These are phyloP conservation scores for Podochytrium sp. DNA, from an alignment of 192 early-diverging fungal species.

Conservation along the genomic window DNA sequence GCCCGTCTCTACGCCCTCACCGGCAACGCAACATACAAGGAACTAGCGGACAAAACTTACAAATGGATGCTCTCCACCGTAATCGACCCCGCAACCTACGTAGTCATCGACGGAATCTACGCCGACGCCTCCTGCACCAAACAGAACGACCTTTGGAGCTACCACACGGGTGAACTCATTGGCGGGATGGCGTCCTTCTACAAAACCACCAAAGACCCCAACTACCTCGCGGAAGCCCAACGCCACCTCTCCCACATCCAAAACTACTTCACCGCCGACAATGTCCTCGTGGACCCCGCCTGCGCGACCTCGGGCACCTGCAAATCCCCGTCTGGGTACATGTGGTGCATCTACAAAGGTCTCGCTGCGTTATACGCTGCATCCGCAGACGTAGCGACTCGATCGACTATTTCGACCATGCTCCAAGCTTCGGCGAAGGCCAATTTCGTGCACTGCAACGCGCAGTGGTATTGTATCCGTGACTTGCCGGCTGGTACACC, in stretches of 20 bases:
- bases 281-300: not conserved
- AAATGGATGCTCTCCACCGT: slow-evolving; percentile 39
- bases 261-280: slow-evolving; percentile 7
- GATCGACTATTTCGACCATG: not conserved
- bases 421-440: not conserved
- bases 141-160: not conserved
- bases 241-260: not conserved
- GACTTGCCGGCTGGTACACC: too few species aligned
- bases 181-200: slow-evolving; percentile 9
- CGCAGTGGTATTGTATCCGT: slow-evolving; percentile 23
- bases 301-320: not conserved
- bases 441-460: slow-evolving; percentile 1
- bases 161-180: slow-evolving; percentile 31
- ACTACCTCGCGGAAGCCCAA: slow-evolving; percentile 26
- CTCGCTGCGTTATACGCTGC: slow-evolving; percentile 8
- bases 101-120: slow-evolving; percentile 12
- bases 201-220: slow-evolving; percentile 20
- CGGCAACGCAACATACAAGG: slow-evolving; percentile 32
- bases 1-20: slow-evolving; percentile 41
- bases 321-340: not conserved
- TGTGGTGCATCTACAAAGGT: slow-evolving; percentile 13
- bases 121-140: not conserved
- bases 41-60: slow-evolving; percentile 35
- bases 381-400: not conserved
- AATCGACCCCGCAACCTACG: not conserved